Evolutionary conservation across 2,329 filamentous ascomycete genomes (phyloP).

Genomic region (Capronia epimyces): DNA sequence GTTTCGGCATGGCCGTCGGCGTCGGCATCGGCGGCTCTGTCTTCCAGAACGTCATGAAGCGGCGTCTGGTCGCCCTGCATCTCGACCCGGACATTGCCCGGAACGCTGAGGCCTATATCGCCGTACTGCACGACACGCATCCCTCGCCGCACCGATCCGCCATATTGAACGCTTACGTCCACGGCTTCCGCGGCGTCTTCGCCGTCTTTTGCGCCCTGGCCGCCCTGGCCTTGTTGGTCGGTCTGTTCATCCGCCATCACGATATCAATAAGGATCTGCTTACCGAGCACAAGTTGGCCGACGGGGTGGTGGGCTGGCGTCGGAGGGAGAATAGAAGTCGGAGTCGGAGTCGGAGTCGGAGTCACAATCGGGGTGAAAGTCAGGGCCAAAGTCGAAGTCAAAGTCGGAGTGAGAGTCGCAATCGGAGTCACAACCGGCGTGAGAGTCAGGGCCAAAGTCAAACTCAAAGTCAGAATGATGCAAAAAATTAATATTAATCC

Average conservation of each 20-base stretch:
- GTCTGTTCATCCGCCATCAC: slow-evolving; percentile 16
- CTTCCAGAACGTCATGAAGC: slow-evolving; percentile 40
- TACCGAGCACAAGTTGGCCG: slow-evolving; percentile 13
- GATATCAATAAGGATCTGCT: slow-evolving; percentile 21
- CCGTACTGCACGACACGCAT: slow-evolving; percentile 3
- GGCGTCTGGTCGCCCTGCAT: slow-evolving; percentile 27
- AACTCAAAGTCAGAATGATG: too few species aligned
- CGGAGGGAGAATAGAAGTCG: not conserved
- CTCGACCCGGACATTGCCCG: slow-evolving; percentile 10
- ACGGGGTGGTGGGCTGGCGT: not conserved
- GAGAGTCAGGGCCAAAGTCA: not conserved
- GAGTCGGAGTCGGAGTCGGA: not conserved
- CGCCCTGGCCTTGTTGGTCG: slow-evolving; percentile 9
- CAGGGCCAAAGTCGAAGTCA: too few species aligned
- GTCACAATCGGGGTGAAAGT: not conserved
- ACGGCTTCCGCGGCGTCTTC: slow-evolving; percentile 22
- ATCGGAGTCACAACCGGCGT: not conserved
- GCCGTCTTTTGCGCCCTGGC: slow-evolving; percentile 15
- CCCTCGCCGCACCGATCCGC: slow-evolving; percentile 1
- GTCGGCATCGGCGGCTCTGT: slow-evolving; percentile 39
- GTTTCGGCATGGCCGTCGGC: slow-evolving; percentile 44
- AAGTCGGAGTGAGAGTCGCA: too few species aligned
- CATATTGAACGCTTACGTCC: slow-evolving; percentile 10
- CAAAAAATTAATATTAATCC: too few species aligned
- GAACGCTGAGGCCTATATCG: slow-evolving; percentile 20